Percentiles rank a stretch among this genome's conserved stretches.
phyloP scores from a whole-genome alignment of 2,329 filamentous ascomycete species.

The Pseudogymnoascus destructans region DNA sequence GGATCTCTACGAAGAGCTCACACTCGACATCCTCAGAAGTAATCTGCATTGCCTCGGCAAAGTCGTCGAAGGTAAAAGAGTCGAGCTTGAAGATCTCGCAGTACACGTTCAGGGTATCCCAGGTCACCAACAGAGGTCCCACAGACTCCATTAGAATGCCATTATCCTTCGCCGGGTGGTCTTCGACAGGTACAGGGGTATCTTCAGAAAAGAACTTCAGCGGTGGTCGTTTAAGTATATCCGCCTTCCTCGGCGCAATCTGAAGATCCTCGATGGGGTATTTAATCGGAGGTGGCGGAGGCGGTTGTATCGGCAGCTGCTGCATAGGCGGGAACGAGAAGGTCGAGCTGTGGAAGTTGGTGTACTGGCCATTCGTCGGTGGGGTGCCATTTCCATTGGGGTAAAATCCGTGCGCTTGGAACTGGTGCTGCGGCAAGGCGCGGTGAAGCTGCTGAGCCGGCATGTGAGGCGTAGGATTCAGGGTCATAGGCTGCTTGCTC shows the following conservation, averaged over 20 bases:
- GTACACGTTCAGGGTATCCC: slow-evolving; percentile 97
- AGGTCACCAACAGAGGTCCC: slow-evolving; percentile 76
- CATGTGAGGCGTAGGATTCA: slow-evolving; percentile 24
- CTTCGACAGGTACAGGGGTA: slow-evolving; percentile 38
- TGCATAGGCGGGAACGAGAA: slow-evolving; percentile 33
- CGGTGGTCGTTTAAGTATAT: slow-evolving; percentile 47
- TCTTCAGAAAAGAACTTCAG: slow-evolving; percentile 66
- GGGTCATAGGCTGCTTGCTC: slow-evolving; percentile 27
- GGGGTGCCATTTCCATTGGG: slow-evolving; percentile 13
- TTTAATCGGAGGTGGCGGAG: slow-evolving; percentile 64
- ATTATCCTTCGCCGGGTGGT: slow-evolving; percentile 35
- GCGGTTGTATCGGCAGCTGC: slow-evolving; percentile 21
- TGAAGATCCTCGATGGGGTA: slow-evolving; percentile 94
- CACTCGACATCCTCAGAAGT: slow-evolving; percentile 62
- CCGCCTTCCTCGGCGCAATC: slow-evolving; percentile 52
- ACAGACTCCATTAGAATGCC: slow-evolving; percentile 72
- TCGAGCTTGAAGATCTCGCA: slow-evolving; percentile 88
- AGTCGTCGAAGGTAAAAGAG: slow-evolving; percentile 97
- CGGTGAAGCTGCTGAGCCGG: slow-evolving; percentile 9
- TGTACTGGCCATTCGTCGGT: slow-evolving; percentile 19
- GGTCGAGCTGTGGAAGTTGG: slow-evolving; percentile 32
- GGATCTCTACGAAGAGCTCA: slow-evolving; percentile 77
- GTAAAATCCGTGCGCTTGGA: background rate
- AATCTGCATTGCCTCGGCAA: slow-evolving; percentile 73
- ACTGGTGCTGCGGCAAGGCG: background rate